Percentiles rank a stretch among this genome's conserved stretches.
phyloP scores from a whole-genome alignment of 164 flowering plant genomes.

The Umbellularia californica region DNA sequence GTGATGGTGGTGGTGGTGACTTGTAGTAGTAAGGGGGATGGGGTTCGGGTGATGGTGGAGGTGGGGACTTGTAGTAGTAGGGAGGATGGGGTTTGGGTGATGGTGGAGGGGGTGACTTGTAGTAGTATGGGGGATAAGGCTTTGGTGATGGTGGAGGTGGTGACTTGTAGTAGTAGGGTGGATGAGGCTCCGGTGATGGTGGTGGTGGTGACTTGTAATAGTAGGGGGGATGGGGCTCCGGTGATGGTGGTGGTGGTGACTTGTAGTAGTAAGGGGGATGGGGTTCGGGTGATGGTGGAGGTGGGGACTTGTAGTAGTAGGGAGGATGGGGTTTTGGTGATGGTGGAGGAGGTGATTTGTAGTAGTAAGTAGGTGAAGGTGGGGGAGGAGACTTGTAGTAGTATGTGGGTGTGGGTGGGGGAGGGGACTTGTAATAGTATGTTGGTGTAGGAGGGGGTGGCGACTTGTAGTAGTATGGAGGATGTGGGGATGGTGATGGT shows the following conservation, averaged over 20 bases:
- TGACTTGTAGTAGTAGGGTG: slow-evolving; percentile 26
- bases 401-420: slow-evolving; percentile 30
- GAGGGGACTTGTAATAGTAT: slow-evolving; percentile 34
- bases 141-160: slow-evolving; percentile 33
- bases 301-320: too few relatives aligned
- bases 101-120: too few relatives aligned
- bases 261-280: slow-evolving; percentile 9
- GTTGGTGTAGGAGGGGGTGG: slow-evolving; percentile 26
- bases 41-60: too few relatives aligned
- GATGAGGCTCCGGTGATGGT: slow-evolving; percentile 5
- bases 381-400: slow-evolving; percentile 25
- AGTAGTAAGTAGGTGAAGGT: slow-evolving; percentile 25
- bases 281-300: too few relatives aligned
- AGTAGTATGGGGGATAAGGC: too few relatives aligned
- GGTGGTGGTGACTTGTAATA: slow-evolving; percentile 25
- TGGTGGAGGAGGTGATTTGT: slow-evolving; percentile 39
- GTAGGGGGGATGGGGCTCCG: slow-evolving; percentile 24
- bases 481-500: slow-evolving; percentile 13
- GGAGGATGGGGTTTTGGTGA: slow-evolving; percentile 1
- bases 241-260: slow-evolving; percentile 27
- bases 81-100: too few relatives aligned
- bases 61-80: too few relatives aligned
- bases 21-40: slow-evolving; percentile 9
- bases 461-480: too few relatives aligned
- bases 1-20: slow-evolving; percentile 27